Base-by-base conservation (phyloP, 495 filamentous ascomycete species). In the Xylaria intraflava region DNA sequence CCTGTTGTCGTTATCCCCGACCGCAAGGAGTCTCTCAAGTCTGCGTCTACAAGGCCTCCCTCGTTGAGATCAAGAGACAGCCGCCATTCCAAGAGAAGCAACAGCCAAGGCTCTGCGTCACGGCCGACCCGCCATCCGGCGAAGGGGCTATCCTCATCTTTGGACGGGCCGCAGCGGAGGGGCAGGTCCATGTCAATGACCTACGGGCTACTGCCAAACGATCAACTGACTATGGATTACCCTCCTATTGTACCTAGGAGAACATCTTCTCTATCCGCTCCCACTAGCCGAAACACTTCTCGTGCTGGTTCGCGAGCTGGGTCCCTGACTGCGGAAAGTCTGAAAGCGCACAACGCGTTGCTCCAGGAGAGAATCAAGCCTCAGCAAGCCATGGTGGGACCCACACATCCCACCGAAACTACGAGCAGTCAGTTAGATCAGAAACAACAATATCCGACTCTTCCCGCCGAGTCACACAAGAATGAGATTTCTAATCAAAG, bases 1-100 rank as follows among this genome's bases (percentile, higher is more conserved):
- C 84, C 84, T 5, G 85, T 89, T 44, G 80, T 88, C 14, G 79
- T 89, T 17, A 80, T 89, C 36, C 87, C 87, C 11, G 77, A 88
- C 39, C 76, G 87, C 36, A 75, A 67, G 19, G 82, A 85, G 10
- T 89, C 86, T 11, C 66, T 86, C 9, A 80, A 78, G 40, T 82
- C 78, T 31, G 65, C 50, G 49, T 82, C 80, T 38, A 65, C 53
- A 48, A 71, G 64, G 19, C 69, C 72, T 29, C 75, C 75, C 5
- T 81, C 78, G 11, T 66, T 80, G 19, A 68, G 78, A 55, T 79
- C 78, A 14, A 78, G 73, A 30, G 75, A 76, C 59, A 82, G 78
- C 53, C 67, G 72, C 30, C 69, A 64, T 53, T 73, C 78, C 2
- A 71, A 69, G 59, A 68, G 71, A 43, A 75, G 71, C 40, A 69